Evolutionary conservation across 2,329 filamentous ascomycete genomes (phyloP), one percentile per base, ranked within the genome.

Genomic region (Alternaria incomplexa): DNA sequence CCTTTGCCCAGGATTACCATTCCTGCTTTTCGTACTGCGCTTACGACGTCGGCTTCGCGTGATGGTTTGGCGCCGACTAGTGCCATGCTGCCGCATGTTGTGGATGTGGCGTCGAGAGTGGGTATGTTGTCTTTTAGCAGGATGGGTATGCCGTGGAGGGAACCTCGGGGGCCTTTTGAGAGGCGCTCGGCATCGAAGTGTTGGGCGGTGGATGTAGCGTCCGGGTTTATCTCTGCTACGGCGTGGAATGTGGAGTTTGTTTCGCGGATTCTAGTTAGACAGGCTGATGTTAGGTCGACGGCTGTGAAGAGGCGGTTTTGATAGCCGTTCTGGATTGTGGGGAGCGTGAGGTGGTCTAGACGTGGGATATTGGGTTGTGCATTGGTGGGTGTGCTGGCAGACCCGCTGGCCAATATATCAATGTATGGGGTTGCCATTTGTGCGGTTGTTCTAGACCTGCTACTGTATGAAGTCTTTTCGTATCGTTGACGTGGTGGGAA

Each of bases 1-100:
- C 87, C 81, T 76, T 91, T 91, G 20, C 89, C 89, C 0, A 91
- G 78, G 26, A 91, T 85, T 28, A 91, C 80, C 3, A 84, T 85
- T 1, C 89, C 88, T 2, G 85, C 85, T 44, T 84, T 79, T 57
- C 87, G 81, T 12, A 91, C 80, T 66, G 87, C 88, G 13, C 79
- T 77, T 1, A 83, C 86, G 2, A 90, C 78, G 0, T 85, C 86
- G n/a, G 85, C 84, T 68, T 91, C 89, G n/a, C 73, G 63, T 9
- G 82, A 79, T 0, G 86, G 81, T 65, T 81, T 84, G 9, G 88
- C 83, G 0, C 87, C 87, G 0, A 88, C 66, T 1, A 91, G 80
- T 0, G 87, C 85, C 62, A 84, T 88, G 0, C 88, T 91, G 4
- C 89, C 89, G 9, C 88, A 85, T 50, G 63, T 65, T 23, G 64